These are phyloP conservation scores for Flaveria bidentis DNA, from an alignment of 129 eudicot species.

Conservation along the genomic window DNA sequence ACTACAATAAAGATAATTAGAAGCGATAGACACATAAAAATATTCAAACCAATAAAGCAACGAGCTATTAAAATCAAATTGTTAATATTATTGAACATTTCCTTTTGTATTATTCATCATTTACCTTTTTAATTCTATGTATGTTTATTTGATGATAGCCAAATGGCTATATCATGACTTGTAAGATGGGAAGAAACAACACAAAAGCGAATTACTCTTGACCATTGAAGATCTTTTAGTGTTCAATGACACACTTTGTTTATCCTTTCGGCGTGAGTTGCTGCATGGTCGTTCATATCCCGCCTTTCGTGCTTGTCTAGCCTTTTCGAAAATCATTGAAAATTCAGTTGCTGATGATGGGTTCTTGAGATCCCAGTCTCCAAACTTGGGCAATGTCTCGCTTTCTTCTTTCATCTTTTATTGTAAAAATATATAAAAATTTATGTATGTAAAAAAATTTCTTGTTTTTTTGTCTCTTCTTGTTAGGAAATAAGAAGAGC, in stretches of 20 bases:
- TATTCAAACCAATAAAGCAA: background rate
- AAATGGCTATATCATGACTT: constrained; percentile 9
- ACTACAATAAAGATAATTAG: background rate
- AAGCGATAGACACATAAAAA: background rate
- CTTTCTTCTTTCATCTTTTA: constrained; percentile 20
- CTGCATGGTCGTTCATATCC: background rate
- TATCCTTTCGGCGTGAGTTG: constrained; percentile 1
- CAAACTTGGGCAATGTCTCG: constrained; percentile 49
- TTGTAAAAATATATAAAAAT: background rate
- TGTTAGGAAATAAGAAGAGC: constrained; percentile 8
- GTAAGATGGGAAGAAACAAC: constrained; percentile 38
- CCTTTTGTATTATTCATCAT: background rate
- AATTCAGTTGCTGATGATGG: constrained; percentile 41
- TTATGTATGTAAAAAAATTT: background rate
- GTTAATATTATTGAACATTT: background rate
- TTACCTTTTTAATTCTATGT: background rate
- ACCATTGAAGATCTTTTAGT: background rate
- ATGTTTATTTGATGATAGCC: background rate
- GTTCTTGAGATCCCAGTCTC: constrained; percentile 53
- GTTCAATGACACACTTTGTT: constrained; percentile 6
- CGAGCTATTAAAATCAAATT: background rate
- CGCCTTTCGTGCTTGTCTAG: constrained; percentile 34
- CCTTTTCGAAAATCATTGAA: constrained; percentile 42
- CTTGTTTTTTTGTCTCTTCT: constrained; percentile 10
- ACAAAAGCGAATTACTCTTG: constrained; percentile 36